A percentile compares a stretch with the other conserved stretches of the same genome.
These are phyloP conservation scores for Corymbia maculata DNA, from an alignment of 345 rosid species.

Conservation along the genomic window DNA sequence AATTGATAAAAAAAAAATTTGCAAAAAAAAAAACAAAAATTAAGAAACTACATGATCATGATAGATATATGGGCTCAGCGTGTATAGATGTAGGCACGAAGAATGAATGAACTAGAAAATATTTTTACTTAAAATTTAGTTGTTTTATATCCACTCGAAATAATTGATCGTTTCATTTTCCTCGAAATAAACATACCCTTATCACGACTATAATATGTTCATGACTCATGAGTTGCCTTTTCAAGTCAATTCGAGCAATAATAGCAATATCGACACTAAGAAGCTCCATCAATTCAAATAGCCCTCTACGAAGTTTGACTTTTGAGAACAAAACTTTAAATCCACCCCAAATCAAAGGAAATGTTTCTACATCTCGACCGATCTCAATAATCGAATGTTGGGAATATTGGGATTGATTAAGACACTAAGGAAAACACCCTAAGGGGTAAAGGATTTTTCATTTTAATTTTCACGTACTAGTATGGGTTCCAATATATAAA, in stretches of 20 bases:
- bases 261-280: not conserved
- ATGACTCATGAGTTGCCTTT: not conserved
- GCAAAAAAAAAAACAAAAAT: not conserved
- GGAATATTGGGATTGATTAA: too few species aligned
- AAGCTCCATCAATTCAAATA: not conserved
- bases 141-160: too few species aligned
- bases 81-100: too few species aligned
- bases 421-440: too few species aligned
- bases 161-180: too few species aligned
- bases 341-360: not conserved
- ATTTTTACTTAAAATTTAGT: too few species aligned
- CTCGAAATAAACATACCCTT: accelerated
- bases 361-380: not conserved
- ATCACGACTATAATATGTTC: too few species aligned
- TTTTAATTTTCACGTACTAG: too few species aligned
- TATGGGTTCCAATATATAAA: too few species aligned
- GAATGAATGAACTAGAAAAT: accelerated
- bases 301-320: not conserved
- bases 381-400: too few species aligned
- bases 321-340: too few species aligned
- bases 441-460: not conserved
- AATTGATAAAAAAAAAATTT: not conserved
- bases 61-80: not conserved
- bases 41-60: not conserved
- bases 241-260: not conserved